Conservation (phyloP, 148 eudicot species). For the Drosera capensis region DNA sequence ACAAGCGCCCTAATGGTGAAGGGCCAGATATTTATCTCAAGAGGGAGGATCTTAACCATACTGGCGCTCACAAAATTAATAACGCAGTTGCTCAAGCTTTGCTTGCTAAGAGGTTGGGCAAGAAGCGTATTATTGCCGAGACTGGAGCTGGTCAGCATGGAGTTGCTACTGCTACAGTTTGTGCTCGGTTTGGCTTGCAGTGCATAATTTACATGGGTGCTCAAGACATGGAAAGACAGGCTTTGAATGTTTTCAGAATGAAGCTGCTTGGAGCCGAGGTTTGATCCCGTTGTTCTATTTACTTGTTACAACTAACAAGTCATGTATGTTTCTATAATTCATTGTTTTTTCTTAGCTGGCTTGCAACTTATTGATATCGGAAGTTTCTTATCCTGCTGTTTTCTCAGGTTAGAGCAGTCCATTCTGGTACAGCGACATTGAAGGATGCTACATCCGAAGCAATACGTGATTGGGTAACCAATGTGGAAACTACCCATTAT, state of each 20-base stretch:
- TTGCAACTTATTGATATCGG: background rate
- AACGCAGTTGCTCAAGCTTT: conserved; percentile 72
- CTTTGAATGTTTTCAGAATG: conserved; percentile 41
- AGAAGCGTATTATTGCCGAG: conserved; percentile 33
- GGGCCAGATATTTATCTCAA: conserved; percentile 68
- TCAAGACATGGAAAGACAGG: conserved; percentile 38
- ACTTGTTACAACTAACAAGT: no score
- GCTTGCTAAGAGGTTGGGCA: conserved; percentile 62
- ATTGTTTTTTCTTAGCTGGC: background rate
- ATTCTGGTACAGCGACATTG: conserved; percentile 90
- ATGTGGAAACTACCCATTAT: conserved; percentile 94
- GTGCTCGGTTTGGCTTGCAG: conserved; percentile 45
- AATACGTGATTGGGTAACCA: conserved; percentile 95
- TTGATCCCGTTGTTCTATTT: no score
- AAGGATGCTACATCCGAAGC: conserved; percentile 99
- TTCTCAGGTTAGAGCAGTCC: conserved; percentile 73
- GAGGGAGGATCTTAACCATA: conserved; percentile 76
- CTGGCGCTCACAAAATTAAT: conserved; percentile 79
- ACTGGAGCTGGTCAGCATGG: conserved; percentile 85
- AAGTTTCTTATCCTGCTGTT: conserved; percentile 2
- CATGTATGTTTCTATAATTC: no score
- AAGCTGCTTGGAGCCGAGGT: conserved; percentile 61
- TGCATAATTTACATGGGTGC: conserved; percentile 51
- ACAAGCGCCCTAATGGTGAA: conserved; percentile 32
- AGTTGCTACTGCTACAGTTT: conserved; percentile 65